These are phyloP conservation scores for Nitzschia putrida DNA, from an alignment of 108 stramenopile species.

Conservation along the genomic window DNA sequence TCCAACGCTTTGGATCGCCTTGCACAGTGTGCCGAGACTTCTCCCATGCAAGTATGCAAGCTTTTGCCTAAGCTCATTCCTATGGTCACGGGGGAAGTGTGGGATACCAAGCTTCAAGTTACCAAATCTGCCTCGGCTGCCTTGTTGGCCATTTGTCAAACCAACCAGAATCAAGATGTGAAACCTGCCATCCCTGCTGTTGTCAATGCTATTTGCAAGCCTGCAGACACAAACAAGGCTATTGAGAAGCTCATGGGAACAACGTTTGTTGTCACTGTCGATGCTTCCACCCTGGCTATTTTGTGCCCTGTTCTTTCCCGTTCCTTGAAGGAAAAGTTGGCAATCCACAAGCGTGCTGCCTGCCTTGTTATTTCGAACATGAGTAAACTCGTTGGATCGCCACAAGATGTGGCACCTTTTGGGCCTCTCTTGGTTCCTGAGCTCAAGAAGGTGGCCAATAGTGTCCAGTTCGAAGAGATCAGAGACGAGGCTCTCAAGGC, in stretches of 20 bases:
- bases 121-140: slow-evolving; percentile 80
- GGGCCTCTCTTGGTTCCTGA: slow-evolving; percentile 92
- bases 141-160: slow-evolving; percentile 78
- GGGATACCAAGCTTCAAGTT: slow-evolving; percentile 94
- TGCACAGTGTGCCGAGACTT: slow-evolving; percentile 60
- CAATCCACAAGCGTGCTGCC: slow-evolving; percentile 88
- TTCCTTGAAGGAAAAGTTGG: slow-evolving; percentile 91
- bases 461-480: slow-evolving; percentile 96
- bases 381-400: slow-evolving; percentile 92
- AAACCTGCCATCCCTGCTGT: slow-evolving; percentile 85
- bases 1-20: slow-evolving; percentile 70
- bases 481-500: slow-evolving; percentile 91
- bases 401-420: slow-evolving; percentile 93
- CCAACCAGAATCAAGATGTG: slow-evolving; percentile 86
- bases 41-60: slow-evolving; percentile 60
- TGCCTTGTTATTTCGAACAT: slow-evolving; percentile 97
- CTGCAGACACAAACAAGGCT: slow-evolving; percentile 87
- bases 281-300: slow-evolving; percentile 92
- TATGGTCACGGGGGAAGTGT: slow-evolving; percentile 76
- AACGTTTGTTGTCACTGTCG: slow-evolving; percentile 94
- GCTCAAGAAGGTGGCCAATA: slow-evolving; percentile 88
- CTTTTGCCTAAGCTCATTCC: slow-evolving; percentile 89
- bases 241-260: slow-evolving; percentile 92
- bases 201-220: slow-evolving; percentile 89
- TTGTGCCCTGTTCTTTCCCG: slow-evolving; percentile 93